Evolutionary conservation across 1,284 basidiomycete species (phyloP).

Genomic region (Malassezia sp.): DNA sequence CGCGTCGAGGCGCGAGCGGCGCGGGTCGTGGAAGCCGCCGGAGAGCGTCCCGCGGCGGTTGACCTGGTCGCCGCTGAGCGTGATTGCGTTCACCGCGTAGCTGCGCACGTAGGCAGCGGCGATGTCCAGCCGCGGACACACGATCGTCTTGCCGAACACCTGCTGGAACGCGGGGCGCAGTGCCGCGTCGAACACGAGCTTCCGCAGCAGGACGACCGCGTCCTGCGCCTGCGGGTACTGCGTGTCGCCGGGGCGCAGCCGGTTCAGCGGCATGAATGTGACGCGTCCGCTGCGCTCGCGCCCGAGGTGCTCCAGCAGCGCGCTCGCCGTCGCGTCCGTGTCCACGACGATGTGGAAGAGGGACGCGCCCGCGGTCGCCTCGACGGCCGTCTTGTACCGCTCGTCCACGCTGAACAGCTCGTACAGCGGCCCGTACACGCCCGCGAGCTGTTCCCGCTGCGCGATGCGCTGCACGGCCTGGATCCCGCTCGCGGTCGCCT

Average conservation of each 20-base stretch:
- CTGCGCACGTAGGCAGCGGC: slow-evolving; percentile 88
- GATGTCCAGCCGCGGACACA: slow-evolving; percentile 80
- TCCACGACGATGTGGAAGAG: slow-evolving; percentile 97
- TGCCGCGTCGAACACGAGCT: slow-evolving; percentile 63
- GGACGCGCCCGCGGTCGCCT: slow-evolving; percentile 85
- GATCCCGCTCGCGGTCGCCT: slow-evolving; percentile 78
- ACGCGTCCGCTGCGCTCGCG: slow-evolving; percentile 83
- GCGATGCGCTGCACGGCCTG: slow-evolving; percentile 72
- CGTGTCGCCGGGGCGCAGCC: slow-evolving; percentile 65
- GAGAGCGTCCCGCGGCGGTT: slow-evolving; percentile 91
- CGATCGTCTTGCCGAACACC: slow-evolving; percentile 95
- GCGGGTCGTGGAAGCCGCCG: slow-evolving; percentile 87
- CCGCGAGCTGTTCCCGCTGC: slow-evolving; percentile 59
- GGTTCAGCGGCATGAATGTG: slow-evolving; percentile 96
- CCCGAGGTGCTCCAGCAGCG: slow-evolving; percentile 80
- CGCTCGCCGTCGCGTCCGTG: slow-evolving; percentile 77
- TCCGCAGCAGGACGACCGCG: slow-evolving; percentile 65
- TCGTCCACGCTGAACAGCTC: slow-evolving; percentile 84
- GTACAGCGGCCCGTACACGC: slow-evolving; percentile 85
- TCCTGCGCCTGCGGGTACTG: slow-evolving; percentile 63
- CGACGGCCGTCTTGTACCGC: slow-evolving; percentile 83
- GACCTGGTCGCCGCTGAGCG: slow-evolving; percentile 91
- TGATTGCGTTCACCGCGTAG: slow-evolving; percentile 90
- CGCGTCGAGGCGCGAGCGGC: slow-evolving; percentile 75
- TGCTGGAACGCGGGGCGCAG: slow-evolving; percentile 82